These are phyloP conservation scores for Iberis amara DNA, from an alignment of 441 rosid genomes.

Conservation along the genomic window DNA sequence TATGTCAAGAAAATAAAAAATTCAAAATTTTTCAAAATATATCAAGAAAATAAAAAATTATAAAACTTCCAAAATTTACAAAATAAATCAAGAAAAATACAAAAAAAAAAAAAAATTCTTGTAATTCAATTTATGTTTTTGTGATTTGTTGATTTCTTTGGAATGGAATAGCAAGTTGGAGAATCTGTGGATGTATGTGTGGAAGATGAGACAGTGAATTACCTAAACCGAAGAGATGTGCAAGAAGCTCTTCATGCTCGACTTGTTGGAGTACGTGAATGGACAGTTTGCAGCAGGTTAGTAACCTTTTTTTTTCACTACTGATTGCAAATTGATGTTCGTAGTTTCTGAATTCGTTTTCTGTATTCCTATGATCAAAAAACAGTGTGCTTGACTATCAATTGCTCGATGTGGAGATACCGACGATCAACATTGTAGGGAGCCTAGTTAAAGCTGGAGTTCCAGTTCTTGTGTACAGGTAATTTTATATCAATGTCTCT, in stretches of 20 bases:
- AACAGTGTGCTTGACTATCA: conserved; percentile 75
- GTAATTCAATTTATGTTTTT: neutral
- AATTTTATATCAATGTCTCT: conserved; percentile 24
- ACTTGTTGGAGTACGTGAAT: conserved; percentile 67
- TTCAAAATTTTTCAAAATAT: too few relatives aligned
- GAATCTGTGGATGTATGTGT: conserved; percentile 84
- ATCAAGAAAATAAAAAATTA: too few relatives aligned
- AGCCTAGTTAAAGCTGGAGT: conserved; percentile 60
- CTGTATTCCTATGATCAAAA: neutral
- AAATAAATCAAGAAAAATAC: too few relatives aligned
- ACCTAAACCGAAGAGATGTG: conserved; percentile 84
- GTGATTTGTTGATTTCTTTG: conserved; percentile 5
- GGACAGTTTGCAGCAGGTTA: conserved; percentile 96
- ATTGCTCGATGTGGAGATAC: conserved; percentile 64
- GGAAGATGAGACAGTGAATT: conserved; percentile 83
- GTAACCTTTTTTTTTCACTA: conserved; percentile 21
- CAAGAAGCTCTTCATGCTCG: conserved; percentile 86
- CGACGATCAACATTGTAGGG: conserved; percentile 66
- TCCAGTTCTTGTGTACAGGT: conserved; percentile 87
- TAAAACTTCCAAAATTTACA: too few relatives aligned
- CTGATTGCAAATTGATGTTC: neutral
- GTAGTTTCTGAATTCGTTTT: too few relatives aligned
- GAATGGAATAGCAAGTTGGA: conserved; percentile 55
- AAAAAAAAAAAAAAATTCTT: too few relatives aligned
- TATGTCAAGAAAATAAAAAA: too few relatives aligned